Conservation (phyloP, 2,329 filamentous ascomycete genomes). For the Fusarium circinatum region DNA sequence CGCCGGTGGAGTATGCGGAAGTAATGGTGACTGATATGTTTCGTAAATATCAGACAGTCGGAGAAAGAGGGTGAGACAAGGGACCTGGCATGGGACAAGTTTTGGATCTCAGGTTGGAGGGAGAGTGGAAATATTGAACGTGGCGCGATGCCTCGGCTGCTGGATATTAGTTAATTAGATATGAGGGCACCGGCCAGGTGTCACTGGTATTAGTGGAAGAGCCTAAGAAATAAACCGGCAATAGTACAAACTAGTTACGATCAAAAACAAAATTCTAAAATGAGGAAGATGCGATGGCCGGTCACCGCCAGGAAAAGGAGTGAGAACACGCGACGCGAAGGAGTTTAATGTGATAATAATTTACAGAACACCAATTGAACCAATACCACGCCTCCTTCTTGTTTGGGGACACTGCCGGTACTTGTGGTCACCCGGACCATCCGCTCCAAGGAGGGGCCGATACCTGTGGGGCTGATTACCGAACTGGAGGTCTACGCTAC, state of each 20-base stretch:
- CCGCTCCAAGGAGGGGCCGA: slow-evolving; percentile 1
- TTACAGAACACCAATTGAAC: slow-evolving; percentile 12
- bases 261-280: neutral
- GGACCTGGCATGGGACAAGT: neutral
- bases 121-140: slow-evolving; percentile 3
- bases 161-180: slow-evolving; percentile 38
- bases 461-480: slow-evolving; percentile 22
- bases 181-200: slow-evolving; percentile 9
- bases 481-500: neutral
- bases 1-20: slow-evolving; percentile 26
- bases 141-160: slow-evolving; percentile 22
- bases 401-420: slow-evolving; percentile 15
- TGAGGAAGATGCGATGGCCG: neutral
- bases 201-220: slow-evolving; percentile 14
- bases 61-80: neutral
- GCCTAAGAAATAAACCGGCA: slow-evolving; percentile 10
- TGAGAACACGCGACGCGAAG: slow-evolving; percentile 11
- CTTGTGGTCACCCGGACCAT: slow-evolving; percentile 13
- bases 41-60: neutral
- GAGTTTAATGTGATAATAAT: slow-evolving; percentile 9
- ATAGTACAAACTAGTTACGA: neutral
- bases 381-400: slow-evolving; percentile 14
- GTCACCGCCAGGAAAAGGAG: slow-evolving; percentile 8
- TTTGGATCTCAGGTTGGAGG: neutral
- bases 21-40: slow-evolving; percentile 16